Evolutionary conservation across 345 rosid genomes (phyloP).

Genomic region (Linum tenue): DNA sequence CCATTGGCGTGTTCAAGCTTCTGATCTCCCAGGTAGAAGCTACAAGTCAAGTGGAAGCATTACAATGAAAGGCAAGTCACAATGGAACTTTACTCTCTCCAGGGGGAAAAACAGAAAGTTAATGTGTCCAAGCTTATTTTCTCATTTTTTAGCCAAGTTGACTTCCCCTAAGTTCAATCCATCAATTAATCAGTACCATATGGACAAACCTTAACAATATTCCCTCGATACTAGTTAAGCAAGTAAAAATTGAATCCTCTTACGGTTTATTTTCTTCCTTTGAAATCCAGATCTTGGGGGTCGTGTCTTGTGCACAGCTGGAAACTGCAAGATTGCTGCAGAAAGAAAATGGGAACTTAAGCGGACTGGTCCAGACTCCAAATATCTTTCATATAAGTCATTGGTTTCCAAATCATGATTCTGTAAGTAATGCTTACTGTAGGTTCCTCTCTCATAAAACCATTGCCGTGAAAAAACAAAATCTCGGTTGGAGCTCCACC

Average conservation of each 20-base stretch:
- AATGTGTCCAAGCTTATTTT: not conserved
- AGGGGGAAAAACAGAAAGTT: not conserved
- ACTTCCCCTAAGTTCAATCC: not conserved
- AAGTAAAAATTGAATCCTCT: constrained; percentile 20
- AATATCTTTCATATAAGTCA: not conserved
- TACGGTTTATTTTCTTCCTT: constrained; percentile 72
- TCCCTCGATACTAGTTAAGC: not conserved
- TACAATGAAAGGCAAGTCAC: constrained; percentile 15
- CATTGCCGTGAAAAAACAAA: constrained; percentile 94
- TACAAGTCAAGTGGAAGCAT: constrained; percentile 14
- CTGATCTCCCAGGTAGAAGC: constrained; percentile 97
- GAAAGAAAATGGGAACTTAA: constrained; percentile 8
- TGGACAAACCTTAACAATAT: constrained; percentile 1
- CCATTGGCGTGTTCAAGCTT: constrained; percentile 47
- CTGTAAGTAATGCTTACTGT: constrained; percentile 44
- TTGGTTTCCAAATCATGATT: not conserved
- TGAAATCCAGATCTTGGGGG: constrained; percentile 77
- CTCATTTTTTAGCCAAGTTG: not conserved
- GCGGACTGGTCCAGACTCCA: constrained; percentile 14
- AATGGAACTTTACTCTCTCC: not conserved
- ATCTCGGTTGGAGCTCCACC: constrained; percentile 90
- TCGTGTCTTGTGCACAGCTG: constrained; percentile 61
- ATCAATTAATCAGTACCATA: not conserved
- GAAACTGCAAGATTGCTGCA: constrained; percentile 90
- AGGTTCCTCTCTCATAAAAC: constrained; percentile 93